A percentile compares a stretch with the other conserved stretches of the same genome.
Evolutionary conservation across 306 rosid genomes (phyloP).

Genomic region (Vigna reflexopilosa): DNA sequence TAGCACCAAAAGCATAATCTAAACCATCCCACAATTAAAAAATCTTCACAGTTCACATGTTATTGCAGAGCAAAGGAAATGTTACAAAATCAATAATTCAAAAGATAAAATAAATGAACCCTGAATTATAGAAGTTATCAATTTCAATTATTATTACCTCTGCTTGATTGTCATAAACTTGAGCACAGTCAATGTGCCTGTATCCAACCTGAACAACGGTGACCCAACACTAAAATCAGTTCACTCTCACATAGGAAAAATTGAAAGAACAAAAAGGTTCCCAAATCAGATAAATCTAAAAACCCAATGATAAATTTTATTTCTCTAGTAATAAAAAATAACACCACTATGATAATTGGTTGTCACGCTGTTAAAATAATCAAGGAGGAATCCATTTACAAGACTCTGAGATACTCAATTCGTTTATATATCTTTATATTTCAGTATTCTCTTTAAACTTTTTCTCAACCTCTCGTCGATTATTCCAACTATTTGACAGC

Average conservation of each 20-base stretch:
- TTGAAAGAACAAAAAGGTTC: neutral
- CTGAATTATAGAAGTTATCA: neutral
- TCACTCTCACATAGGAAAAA: neutral
- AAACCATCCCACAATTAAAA: neutral
- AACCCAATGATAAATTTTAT: neutral
- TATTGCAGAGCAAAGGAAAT: neutral
- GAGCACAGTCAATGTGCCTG: constrained; percentile 75
- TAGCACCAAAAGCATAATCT: neutral
- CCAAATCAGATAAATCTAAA: neutral
- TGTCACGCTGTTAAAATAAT: no score
- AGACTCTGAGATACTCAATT: no score
- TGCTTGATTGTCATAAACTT: constrained; percentile 60
- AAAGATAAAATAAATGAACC: neutral
- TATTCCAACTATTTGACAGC: no score
- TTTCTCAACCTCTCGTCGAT: no score
- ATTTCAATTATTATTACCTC: constrained; percentile 49
- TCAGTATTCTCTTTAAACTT: no score
- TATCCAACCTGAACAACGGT: constrained; percentile 56
- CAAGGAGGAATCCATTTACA: no score
- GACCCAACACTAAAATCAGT: neutral
- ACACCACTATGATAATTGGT: neutral
- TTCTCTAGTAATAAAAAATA: neutral
- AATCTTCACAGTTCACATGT: neutral
- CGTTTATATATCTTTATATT: no score
- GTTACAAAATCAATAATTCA: no score